Percentiles rank a stretch among this genome's conserved stretches.
Conservation (phyloP, 352 stramenopile genomes). For the Phytophthora macrochlamydospora region DNA sequence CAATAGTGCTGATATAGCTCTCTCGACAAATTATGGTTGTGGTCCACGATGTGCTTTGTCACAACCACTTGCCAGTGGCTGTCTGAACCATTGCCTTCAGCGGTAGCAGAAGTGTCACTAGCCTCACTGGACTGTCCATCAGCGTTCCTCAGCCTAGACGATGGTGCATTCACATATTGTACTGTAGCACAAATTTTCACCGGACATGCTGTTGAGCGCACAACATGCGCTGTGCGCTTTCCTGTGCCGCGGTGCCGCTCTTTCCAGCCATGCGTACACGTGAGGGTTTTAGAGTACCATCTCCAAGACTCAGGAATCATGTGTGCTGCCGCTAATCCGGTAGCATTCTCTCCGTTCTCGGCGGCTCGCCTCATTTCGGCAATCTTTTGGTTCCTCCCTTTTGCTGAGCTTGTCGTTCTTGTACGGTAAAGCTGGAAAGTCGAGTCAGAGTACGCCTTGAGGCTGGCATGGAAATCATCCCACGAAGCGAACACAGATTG, state of each 20-base stretch:
- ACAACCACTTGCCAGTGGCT: conserved; percentile 71
- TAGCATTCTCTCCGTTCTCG: conserved; percentile 46
- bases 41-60: conserved; percentile 75
- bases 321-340: conserved; percentile 18
- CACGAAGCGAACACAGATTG: conserved; percentile 61
- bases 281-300: conserved; percentile 86
- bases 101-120: neutral
- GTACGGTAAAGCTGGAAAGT: conserved; percentile 82
- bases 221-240: conserved; percentile 66
- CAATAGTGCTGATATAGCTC: conserved; percentile 79
- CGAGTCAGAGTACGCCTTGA: conserved; percentile 66
- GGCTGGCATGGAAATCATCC: conserved; percentile 66
- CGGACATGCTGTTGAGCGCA: conserved; percentile 69
- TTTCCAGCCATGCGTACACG: conserved; percentile 85
- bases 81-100: neutral
- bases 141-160: conserved; percentile 4
- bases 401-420: conserved; percentile 73
- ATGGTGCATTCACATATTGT: conserved; percentile 44
- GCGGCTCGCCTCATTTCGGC: conserved; percentile 42
- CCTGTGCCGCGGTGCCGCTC: conserved; percentile 67
- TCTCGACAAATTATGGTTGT: conserved; percentile 83
- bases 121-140: neutral
- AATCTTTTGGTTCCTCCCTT: conserved; percentile 77
- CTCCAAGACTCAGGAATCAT: conserved; percentile 71
- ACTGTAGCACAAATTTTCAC: conserved; percentile 85